These are phyloP conservation scores for Penicillium crystallinum DNA, from an alignment of 495 filamentous ascomycete species.

Conservation along the genomic window DNA sequence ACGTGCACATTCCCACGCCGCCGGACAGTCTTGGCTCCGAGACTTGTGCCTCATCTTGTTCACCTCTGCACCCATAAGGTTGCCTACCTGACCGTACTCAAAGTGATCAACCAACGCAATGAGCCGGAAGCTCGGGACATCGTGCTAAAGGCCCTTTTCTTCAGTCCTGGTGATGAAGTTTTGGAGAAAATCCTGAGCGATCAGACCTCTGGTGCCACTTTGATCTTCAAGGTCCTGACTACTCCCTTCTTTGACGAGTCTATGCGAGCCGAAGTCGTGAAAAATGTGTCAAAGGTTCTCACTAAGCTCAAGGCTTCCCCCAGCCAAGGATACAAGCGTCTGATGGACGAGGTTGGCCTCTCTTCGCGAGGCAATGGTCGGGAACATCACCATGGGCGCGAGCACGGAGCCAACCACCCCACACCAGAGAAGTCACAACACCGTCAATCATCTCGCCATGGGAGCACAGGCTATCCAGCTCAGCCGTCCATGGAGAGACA, in stretches of 20 bases:
- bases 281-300: slow-evolving; percentile 86
- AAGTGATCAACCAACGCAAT: slow-evolving; percentile 97
- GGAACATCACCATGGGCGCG: slow-evolving; percentile 42
- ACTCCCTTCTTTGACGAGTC: slow-evolving; percentile 96
- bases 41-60: slow-evolving; percentile 92
- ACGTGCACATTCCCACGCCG: slow-evolving; percentile 94
- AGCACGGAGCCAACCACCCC: slow-evolving; percentile 36
- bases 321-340: slow-evolving; percentile 91
- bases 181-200: slow-evolving; percentile 89
- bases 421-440: slow-evolving; percentile 45
- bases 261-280: slow-evolving; percentile 78
- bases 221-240: slow-evolving; percentile 97
- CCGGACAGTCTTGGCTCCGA: slow-evolving; percentile 85
- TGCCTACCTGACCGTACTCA: slow-evolving; percentile 92
- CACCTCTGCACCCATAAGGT: slow-evolving; percentile 99
- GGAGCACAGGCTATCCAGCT: slow-evolving; percentile 35
- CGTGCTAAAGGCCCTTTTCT: slow-evolving; percentile 90
- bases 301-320: slow-evolving; percentile 87
- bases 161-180: slow-evolving; percentile 80
- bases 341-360: slow-evolving; percentile 95
- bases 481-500: slow-evolving; percentile 45
- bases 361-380: slow-evolving; percentile 56
- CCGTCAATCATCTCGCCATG: slow-evolving; percentile 46
- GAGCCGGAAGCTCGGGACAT: slow-evolving; percentile 91
- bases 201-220: slow-evolving; percentile 84